Evolutionary conservation across 805 yeast species (phyloP), one percentile per base, ranked within the genome.

Genomic region (Zygosaccharomyces kombuchaensis): DNA sequence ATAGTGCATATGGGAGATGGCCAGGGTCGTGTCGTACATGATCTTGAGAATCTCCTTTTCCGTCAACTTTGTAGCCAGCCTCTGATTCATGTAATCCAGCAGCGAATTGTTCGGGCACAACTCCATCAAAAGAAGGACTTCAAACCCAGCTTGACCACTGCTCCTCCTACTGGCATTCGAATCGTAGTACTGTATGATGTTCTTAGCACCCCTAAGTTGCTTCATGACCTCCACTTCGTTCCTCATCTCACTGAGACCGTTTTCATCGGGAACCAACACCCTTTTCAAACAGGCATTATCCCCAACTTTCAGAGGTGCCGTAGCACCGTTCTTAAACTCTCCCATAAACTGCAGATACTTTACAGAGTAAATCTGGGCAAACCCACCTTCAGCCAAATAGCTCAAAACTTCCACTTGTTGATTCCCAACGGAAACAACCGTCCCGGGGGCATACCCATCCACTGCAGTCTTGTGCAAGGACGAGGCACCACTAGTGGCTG

Each of bases 81-180:
- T 75, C 14, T 83, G 76, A 66, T 91, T 93, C 98, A 91, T 90
- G 60, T 76, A 90, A 62, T 93, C 96, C 50, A 91, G 73, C 38
- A 95, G 76, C 13, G 96, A 87, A 52, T 84, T 78, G 62, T 85
- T 86, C 9, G 95, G 83, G 63, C 99, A 91, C 56, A 83, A 77
- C 65, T 91, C 99, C 98, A 91, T 93, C 53, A 91, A 72, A 35
- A 91, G 79, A 45, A 91, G 72, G 7, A 93, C 97, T 67, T 91
- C 98, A 63, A 87, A 93, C 0, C 78, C 79, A 8, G 64, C 63
- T 23, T 58, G 52, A 9, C 68, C 68, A 23, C 68, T 67, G 2
- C 44, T 50, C 13, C 58, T 54, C 45, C 87, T 70, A 35, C 83
- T 80, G 1, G 95, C 93, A 59, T 84, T 82, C 2, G 90, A 83